These are phyloP conservation scores for Alternaria arbusti DNA, from an alignment of 2,329 filamentous ascomycete species.

Conservation along the genomic window DNA sequence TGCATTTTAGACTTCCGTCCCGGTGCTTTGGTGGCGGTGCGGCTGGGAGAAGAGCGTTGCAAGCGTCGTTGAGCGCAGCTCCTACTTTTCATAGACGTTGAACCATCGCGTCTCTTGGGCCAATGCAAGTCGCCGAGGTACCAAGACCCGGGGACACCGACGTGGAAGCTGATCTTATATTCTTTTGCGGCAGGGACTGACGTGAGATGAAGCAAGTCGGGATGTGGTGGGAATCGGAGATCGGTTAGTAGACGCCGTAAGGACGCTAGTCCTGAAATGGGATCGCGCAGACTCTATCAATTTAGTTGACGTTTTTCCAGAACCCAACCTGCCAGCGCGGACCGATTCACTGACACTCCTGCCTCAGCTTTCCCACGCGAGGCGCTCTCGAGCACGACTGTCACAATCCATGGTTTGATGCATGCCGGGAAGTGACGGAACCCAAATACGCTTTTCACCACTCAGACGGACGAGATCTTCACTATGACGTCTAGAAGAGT, in stretches of 20 bases:
- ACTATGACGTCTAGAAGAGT: slow-evolving; percentile 3
- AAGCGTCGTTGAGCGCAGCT: too few species aligned
- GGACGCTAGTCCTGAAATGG: background rate
- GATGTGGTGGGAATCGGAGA: background rate
- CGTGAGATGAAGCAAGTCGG: background rate
- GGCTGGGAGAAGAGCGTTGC: background rate
- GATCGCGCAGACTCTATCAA: background rate
- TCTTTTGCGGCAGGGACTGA: background rate
- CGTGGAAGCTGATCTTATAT: background rate
- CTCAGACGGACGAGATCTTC: background rate
- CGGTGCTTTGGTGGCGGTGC: slow-evolving; percentile 5
- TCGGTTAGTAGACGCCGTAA: background rate
- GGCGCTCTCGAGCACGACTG: background rate
- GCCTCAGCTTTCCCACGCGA: background rate
- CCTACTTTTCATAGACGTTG: too few species aligned
- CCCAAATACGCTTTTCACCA: background rate
- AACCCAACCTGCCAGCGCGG: background rate
- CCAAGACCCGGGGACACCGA: background rate
- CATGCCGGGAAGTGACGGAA: background rate
- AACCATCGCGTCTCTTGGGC: background rate
- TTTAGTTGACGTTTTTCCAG: background rate
- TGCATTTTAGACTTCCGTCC: slow-evolving; percentile 1
- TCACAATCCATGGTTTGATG: background rate
- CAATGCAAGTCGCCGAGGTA: background rate
- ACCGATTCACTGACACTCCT: background rate